Evolutionary conservation across 495 filamentous ascomycete species (phyloP), one percentile per base, ranked within the genome.

Genomic region (Penicillium paxilli): DNA sequence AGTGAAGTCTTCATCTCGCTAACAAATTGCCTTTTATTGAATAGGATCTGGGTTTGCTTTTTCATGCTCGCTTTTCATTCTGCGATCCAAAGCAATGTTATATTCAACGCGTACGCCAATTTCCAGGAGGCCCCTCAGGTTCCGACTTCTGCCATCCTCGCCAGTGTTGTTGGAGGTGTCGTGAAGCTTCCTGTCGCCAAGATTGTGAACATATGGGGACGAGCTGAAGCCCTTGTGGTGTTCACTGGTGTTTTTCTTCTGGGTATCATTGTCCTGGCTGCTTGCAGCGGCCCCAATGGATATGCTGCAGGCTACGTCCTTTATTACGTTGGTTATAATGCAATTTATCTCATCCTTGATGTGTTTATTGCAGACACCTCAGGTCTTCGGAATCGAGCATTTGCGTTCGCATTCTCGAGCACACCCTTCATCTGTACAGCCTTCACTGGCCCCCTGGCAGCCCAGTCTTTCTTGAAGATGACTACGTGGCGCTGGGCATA

Each of bases 161-260:
- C 61, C 21, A 70, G 49, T 67, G 84, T 88, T 45, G 77, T 88
- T 49, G 81, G 79, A 37, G 86, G 85, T 49, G 72, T 88, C 37
- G 62, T 78, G 32, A 83, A 84, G 56, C 72, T 88, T 24, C 77
- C 85, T 3, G 69, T 86, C 16, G 85, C 84, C 37, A 87, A 87
- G 65, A 70, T 85, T 41, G 67, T 88, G 35, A 84, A 87, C 60
- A 67, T 85, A 26, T 88, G 80, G 75, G 86, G 86, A 30, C 58
- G 82, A 57, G 44, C 78, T 60, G 66, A 79, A 51, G 74, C 69
- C 49, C 49, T 73, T 7, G 32, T 26, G 2, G 46, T 77, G 24
- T 63, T 64, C 37, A 60, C 35, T 38, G 16, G 35, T 38, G 2
- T 38, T 1, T 38, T 38, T 5, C 6, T 70, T 0, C 22, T 75